Evolutionary conservation across 2,329 filamentous ascomycete species (phyloP).

Genomic region (Aspergillus bombycis): DNA sequence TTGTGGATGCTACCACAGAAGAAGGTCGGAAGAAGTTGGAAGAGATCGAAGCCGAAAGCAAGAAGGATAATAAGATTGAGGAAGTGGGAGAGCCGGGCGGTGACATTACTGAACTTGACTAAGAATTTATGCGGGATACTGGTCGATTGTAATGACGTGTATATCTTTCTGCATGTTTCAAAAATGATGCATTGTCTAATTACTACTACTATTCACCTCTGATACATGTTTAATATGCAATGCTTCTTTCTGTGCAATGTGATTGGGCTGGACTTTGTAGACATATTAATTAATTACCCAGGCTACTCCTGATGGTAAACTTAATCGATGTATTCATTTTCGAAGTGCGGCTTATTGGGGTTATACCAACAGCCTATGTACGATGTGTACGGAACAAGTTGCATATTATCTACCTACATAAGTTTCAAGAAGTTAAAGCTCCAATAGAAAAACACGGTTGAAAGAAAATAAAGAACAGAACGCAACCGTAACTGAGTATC

Average conservation of each 20-base stretch:
- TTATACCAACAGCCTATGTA: not conserved
- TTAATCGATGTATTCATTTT: not conserved
- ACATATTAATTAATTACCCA: not conserved
- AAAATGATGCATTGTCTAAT: not conserved
- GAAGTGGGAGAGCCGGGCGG: constrained; percentile 55
- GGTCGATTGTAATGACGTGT: not conserved
- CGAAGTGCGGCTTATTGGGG: not conserved
- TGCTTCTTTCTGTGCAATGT: not conserved
- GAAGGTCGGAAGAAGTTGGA: constrained; percentile 78
- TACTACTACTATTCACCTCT: not conserved
- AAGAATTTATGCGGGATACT: constrained; percentile 10
- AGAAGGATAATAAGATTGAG: constrained; percentile 47
- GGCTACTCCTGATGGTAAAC: not conserved
- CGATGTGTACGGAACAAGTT: not conserved
- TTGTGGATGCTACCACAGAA: constrained; percentile 93
- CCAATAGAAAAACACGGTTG: constrained; percentile 22
- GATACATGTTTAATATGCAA: not conserved
- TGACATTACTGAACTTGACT: constrained; percentile 48
- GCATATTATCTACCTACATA: constrained; percentile 27
- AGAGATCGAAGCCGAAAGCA: constrained; percentile 67
- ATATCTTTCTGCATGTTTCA: not conserved
- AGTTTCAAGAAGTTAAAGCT: constrained; percentile 16
- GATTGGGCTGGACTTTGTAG: not conserved
- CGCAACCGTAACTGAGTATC: constrained; percentile 13
- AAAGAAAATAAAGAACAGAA: constrained; percentile 13